Conservation (phyloP, 2,329 filamentous ascomycete genomes). For the Fusarium transvaalense region DNA sequence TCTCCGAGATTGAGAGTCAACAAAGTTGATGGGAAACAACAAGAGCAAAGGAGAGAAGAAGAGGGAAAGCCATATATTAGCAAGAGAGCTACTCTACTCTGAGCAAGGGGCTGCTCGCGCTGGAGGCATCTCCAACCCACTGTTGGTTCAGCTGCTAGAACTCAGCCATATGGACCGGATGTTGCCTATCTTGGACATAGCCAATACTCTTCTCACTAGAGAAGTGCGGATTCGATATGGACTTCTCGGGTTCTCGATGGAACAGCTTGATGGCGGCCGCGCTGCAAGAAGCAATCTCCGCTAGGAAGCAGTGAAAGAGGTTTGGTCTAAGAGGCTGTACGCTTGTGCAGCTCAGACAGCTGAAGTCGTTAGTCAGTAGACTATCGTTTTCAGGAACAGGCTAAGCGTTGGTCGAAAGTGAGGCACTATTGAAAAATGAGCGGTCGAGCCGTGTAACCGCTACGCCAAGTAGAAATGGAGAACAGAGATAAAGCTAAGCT, state of each 20-base stretch:
- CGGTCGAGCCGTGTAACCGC: conserved; percentile 30
- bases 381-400: conserved; percentile 51
- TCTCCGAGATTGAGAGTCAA: conserved; percentile 47
- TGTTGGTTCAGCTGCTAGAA: conserved; percentile 18
- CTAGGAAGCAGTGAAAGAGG: conserved; percentile 12
- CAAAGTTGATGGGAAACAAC: conserved; percentile 39
- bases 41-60: conserved; percentile 18
- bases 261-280: conserved; percentile 13
- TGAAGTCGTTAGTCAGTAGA: conserved; percentile 10
- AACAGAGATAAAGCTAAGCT: conserved; percentile 12
- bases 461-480: conserved; percentile 26
- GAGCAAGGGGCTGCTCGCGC: conserved; percentile 9
- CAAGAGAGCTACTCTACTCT: conserved; percentile 1
- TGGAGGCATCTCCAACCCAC: conserved; percentile 19
- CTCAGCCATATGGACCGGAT: conserved; percentile 38
- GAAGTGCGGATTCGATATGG: conserved; percentile 6
- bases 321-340: conserved; percentile 9
- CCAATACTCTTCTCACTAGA: conserved; percentile 14
- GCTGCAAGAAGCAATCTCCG: conserved; percentile 39
- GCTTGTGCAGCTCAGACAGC: conserved; percentile 16
- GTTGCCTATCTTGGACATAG: conserved; percentile 42
- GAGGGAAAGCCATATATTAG: conserved; percentile 19
- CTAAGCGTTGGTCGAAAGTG: conserved; percentile 41
- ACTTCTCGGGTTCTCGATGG: conserved; percentile 11
- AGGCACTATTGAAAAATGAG: conserved; percentile 30